Evolutionary conservation across 176 grass and related monocot species (phyloP).

Genomic region (sorghum (Sorghum bicolor)): DNA sequence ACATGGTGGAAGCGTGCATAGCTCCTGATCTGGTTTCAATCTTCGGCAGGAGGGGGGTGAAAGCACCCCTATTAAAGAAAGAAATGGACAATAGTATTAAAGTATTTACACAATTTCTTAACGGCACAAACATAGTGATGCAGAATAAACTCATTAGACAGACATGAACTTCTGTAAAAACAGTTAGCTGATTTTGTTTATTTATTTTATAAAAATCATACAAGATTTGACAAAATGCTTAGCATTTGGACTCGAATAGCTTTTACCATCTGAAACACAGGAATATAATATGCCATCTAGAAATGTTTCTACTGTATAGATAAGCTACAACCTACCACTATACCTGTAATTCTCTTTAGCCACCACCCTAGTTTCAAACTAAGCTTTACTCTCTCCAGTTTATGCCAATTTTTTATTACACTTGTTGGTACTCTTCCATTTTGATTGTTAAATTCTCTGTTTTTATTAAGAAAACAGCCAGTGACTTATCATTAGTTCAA

Average conservation of each 20-base stretch:
- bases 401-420: background rate
- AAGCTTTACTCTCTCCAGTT: background rate
- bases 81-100: background rate
- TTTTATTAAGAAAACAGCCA: background rate
- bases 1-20: background rate
- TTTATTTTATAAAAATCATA: background rate
- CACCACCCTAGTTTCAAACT: constrained; percentile 15
- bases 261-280: background rate
- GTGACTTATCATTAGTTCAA: background rate
- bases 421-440: background rate
- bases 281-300: background rate
- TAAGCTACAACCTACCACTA: background rate
- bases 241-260: background rate
- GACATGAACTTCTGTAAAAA: background rate
- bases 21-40: background rate
- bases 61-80: constrained; percentile 16
- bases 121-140: background rate
- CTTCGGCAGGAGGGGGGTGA: background rate
- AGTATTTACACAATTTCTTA: background rate
- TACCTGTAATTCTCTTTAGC: background rate
- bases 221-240: background rate
- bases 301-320: constrained; percentile 7
- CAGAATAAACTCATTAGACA: background rate
- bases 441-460: background rate
- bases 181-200: background rate